Evolutionary conservation across 164 flowering plant genomes (phyloP), one percentile per base, ranked within the genome.

Genomic region (Warburgia ugandensis): DNA sequence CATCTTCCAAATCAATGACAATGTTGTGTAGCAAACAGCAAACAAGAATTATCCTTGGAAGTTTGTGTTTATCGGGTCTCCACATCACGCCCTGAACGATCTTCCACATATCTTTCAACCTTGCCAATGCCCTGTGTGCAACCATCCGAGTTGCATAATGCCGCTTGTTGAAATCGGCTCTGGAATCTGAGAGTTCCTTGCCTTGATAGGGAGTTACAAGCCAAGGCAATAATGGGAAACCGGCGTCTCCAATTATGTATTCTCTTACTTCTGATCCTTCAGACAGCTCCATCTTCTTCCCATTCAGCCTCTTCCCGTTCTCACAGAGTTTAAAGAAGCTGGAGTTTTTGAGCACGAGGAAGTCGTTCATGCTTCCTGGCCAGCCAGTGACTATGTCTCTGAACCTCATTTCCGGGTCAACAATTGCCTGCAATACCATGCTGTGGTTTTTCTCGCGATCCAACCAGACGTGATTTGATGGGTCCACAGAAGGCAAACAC

Each of bases 11-110:
- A 60, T 86, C 97, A 26, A 91, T 79, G n/a, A 77, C 55, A 32
- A 90, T 90, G 73, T 90, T 90, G 61, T 90, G 95, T n/a, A 86
- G 89, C 60, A 90, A 65, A 69, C 97, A 90, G 67, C 95, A 86
- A 2, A 79, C 97, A 4, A 84, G 75, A 23, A 91, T 79, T 31
- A 86, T 72, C 65, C 97, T 82, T 2, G 97, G 96, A 44, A 91
- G 64, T 60, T 63, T 81, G 42, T 82, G 71, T 68, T 73, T 86
- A 70, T 90, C 97, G 0, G 97, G 97, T 54, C 91, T 77, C 94
- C 95, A 90, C 97, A 90, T 84, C 5, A 64, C 77, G 26, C 89
- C 92, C 13, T 74, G 74, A 37, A 91, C 70, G 54, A 86, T 77
- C 70, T 62, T 83, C 96, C 97, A 86, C 74, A 52, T 78, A 22